phyloP scores from a whole-genome alignment of 176 grass and related monocot species.

The Microstegium vimineum region DNA sequence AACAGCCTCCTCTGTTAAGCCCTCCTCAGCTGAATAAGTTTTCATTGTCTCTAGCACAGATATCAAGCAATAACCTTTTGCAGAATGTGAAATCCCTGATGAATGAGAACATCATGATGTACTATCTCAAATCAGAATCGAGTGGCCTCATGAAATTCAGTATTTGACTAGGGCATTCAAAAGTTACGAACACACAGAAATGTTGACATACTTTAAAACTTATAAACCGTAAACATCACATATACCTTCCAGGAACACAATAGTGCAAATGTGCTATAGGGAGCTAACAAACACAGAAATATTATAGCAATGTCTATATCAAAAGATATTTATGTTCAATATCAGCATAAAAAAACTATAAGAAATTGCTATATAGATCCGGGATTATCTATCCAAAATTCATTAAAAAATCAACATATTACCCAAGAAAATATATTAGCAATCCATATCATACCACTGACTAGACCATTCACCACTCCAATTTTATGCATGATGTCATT shows the following conservation, averaged over 20 bases:
- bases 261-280: background rate
- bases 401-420: background rate
- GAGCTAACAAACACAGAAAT: background rate
- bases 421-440: background rate
- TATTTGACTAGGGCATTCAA: background rate
- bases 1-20: conserved; percentile 89
- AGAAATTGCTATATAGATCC: background rate
- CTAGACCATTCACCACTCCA: background rate
- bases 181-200: background rate
- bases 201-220: background rate
- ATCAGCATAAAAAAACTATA: background rate
- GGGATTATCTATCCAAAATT: background rate
- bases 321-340: background rate
- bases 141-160: background rate
- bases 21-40: conserved; percentile 91
- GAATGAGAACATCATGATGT: conserved; percentile 23
- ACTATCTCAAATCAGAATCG: conserved; percentile 13
- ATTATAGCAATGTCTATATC: background rate
- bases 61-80: conserved; percentile 94
- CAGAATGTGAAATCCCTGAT: conserved; percentile 78
- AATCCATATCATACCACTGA: background rate
- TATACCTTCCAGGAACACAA: background rate
- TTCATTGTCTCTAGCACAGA: conserved; percentile 96
- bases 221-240: background rate
- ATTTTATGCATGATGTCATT: background rate